Percentiles rank a stretch among this genome's conserved stretches.
These are phyloP conservation scores for Plenodomus tracheiphilus DNA, from an alignment of 2,329 filamentous ascomycete genomes.

Conservation along the genomic window DNA sequence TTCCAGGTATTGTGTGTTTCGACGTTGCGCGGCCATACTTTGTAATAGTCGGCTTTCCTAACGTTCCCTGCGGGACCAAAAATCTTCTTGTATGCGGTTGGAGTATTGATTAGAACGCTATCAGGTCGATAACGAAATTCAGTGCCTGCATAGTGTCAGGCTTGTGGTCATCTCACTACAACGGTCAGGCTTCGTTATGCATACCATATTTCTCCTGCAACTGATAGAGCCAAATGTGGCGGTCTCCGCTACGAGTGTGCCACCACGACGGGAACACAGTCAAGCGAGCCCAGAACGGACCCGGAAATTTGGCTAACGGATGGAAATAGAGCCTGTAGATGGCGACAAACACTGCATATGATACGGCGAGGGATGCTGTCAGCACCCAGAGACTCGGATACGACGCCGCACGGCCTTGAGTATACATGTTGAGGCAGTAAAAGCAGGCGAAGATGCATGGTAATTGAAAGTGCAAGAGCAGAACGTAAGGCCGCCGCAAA, in stretches of 20 bases:
- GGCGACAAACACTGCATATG: no score
- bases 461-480: no score
- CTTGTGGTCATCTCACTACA: no score
- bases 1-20: conserved; percentile 44
- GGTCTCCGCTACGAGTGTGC: conserved; percentile 70
- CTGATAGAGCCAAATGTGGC: conserved; percentile 72
- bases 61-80: conserved; percentile 51
- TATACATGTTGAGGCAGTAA: no score
- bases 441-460: no score
- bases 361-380: no score
- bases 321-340: no score
- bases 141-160: no score
- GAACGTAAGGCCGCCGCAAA: no score
- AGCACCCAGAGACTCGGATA: no score
- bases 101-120: conserved; percentile 73
- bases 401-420: no score
- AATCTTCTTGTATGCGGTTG: conserved; percentile 50
- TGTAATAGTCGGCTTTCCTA: conserved; percentile 51
- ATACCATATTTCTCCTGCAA: conserved; percentile 72
- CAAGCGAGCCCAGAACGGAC: conserved; percentile 29
- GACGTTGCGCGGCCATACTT: conserved; percentile 43
- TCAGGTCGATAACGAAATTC: conserved; percentile 71
- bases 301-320: conserved; percentile 25
- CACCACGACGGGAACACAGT: conserved; percentile 48
- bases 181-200: no score